A percentile compares a stretch with the other conserved stretches of the same genome.
Conservation (phyloP, 371 early-diverging fungal genomes). For the Rhizopus stolonifer region DNA sequence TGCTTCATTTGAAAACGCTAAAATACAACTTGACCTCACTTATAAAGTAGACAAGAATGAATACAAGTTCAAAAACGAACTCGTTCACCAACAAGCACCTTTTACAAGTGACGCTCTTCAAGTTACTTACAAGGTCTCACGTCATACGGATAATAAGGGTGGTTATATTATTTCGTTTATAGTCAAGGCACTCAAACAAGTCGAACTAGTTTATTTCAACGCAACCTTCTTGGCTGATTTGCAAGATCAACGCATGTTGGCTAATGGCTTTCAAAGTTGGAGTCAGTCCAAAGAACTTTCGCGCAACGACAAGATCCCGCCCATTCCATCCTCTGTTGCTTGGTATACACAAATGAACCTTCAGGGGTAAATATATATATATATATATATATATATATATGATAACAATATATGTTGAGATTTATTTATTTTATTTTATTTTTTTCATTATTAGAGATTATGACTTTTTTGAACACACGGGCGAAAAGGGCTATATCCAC, state of each 20-base stretch:
- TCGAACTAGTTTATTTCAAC: slow-evolving; percentile 35
- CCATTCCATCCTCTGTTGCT: slow-evolving; percentile 38
- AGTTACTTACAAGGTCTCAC: slow-evolving; percentile 14
- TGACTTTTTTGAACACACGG: slow-evolving; percentile 53
- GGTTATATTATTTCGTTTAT: slow-evolving; percentile 17
- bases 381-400: no score
- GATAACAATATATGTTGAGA: no score
- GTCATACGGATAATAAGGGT: slow-evolving; percentile 20
- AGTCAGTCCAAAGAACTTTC: slow-evolving; percentile 46
- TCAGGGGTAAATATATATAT: slow-evolving; percentile 56
- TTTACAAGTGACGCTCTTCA: slow-evolving; percentile 20
- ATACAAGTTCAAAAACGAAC: slow-evolving; percentile 17
- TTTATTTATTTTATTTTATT: no score
- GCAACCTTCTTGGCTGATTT: slow-evolving; percentile 30
- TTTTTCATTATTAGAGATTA: slow-evolving; percentile 45
- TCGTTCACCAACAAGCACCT: slow-evolving; percentile 16
- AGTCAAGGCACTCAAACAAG: slow-evolving; percentile 24
- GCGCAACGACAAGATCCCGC: slow-evolving; percentile 28
- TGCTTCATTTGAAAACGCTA: slow-evolving; percentile 15
- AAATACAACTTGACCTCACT: slow-evolving; percentile 21
- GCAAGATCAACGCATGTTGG: slow-evolving; percentile 41
- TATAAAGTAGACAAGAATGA: slow-evolving; percentile 20
- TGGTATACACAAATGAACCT: slow-evolving; percentile 46
- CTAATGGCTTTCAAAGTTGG: slow-evolving; percentile 65
- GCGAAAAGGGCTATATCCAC: slow-evolving; percentile 53